These are phyloP conservation scores for Jaapia argillacea DNA, from an alignment of 768 basidiomycete genomes.

Conservation along the genomic window DNA sequence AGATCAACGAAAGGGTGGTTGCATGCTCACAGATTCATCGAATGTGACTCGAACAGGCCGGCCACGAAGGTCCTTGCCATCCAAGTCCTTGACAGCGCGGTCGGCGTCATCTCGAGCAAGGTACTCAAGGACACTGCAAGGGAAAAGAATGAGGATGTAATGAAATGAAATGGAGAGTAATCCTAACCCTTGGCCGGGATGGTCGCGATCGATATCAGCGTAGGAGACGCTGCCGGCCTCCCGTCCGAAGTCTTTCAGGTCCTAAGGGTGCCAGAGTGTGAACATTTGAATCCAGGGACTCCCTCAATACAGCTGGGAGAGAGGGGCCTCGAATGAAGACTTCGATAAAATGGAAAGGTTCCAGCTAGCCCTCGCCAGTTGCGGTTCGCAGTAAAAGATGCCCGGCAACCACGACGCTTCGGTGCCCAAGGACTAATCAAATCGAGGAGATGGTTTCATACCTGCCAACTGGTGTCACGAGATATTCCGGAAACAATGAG, in stretches of 20 bases:
- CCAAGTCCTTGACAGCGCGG: slow-evolving; percentile 80
- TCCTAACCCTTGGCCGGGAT: slow-evolving; percentile 79
- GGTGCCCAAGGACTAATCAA: neutral
- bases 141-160: neutral
- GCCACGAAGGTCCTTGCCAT: slow-evolving; percentile 83
- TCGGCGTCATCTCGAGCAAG: slow-evolving; percentile 84
- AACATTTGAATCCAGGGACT: neutral
- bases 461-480: slow-evolving; percentile 98
- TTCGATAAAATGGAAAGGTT: too few species aligned
- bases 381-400: too few species aligned
- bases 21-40: slow-evolving; percentile 45
- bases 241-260: slow-evolving; percentile 96
- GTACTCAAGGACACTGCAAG: slow-evolving; percentile 78
- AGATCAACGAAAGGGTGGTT: slow-evolving; percentile 6
- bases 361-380: too few species aligned
- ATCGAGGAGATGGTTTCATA: slow-evolving; percentile 33
- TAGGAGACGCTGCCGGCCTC: slow-evolving; percentile 89
- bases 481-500: slow-evolving; percentile 84
- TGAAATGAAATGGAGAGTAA: slow-evolving; percentile 4
- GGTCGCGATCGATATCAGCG: slow-evolving; percentile 88
- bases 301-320: neutral
- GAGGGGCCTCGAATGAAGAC: too few species aligned
- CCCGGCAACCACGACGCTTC: neutral
- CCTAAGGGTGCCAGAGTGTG: slow-evolving; percentile 49
- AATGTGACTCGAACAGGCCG: slow-evolving; percentile 62